Percentiles rank a stretch among this genome's conserved stretches.
phyloP scores from a whole-genome alignment of 805 yeast species.

The Scheffersomyces amazonensis region DNA sequence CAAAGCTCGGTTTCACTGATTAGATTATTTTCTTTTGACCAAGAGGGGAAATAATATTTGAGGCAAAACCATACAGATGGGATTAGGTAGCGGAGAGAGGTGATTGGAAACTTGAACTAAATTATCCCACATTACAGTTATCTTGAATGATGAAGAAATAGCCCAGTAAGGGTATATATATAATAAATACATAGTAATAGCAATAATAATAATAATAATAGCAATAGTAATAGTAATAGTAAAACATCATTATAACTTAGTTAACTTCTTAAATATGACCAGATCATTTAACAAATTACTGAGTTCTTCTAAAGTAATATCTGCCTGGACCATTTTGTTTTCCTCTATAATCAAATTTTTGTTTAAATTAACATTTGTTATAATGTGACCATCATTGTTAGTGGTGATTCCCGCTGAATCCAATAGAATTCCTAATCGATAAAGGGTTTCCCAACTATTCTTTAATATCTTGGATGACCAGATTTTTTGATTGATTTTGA shows the following conservation, averaged over 20 bases:
- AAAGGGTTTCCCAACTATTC: constrained; percentile 73
- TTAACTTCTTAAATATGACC: constrained; percentile 17
- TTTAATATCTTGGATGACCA: constrained; percentile 63
- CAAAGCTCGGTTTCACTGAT: too few relatives aligned
- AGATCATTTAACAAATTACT: constrained; percentile 25
- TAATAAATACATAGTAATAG: too few relatives aligned
- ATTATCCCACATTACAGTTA: too few relatives aligned
- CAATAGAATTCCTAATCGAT: constrained; percentile 50
- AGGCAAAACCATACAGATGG: too few relatives aligned
- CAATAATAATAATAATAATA: too few relatives aligned
- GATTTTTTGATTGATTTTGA: constrained; percentile 41
- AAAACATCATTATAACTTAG: constrained; percentile 15
- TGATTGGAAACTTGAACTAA: too few relatives aligned
- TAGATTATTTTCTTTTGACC: too few relatives aligned
- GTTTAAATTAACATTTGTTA: constrained; percentile 23
- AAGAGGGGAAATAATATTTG: too few relatives aligned
- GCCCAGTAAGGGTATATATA: too few relatives aligned
- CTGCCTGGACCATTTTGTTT: constrained; percentile 49
- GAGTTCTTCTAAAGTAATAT: constrained; percentile 51
- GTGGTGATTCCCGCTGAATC: constrained; percentile 44
- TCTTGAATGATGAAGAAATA: too few relatives aligned
- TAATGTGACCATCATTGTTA: constrained; percentile 36
- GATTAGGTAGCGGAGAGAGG: too few relatives aligned
- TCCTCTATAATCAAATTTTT: constrained; percentile 37
- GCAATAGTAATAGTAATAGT: too few relatives aligned